Conservation (phyloP, 2,329 filamentous ascomycete genomes). For the Trichophyton mentagrophytes region DNA sequence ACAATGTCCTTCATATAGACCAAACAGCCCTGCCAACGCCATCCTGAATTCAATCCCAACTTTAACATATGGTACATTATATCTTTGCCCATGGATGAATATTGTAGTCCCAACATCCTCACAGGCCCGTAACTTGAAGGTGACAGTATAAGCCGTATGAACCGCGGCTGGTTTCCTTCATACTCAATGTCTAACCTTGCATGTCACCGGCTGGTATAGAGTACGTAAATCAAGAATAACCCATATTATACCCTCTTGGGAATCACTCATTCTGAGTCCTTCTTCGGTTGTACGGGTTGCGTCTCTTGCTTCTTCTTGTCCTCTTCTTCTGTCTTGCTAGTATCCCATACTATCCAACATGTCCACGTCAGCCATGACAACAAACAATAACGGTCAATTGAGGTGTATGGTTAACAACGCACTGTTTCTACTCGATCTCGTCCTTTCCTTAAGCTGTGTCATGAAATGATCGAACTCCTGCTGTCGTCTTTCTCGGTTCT, state of each 20-base stretch:
- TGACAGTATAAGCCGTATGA: too few relatives aligned
- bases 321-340: conserved; percentile 20
- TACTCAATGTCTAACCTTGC: too few relatives aligned
- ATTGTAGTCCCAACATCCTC: too few relatives aligned
- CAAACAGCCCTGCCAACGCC: neutral
- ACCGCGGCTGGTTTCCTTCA: too few relatives aligned
- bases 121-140: too few relatives aligned
- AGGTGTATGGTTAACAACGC: conserved; percentile 17
- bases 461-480: conserved; percentile 88
- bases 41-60: neutral
- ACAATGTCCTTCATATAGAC: neutral
- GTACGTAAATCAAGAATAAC: too few relatives aligned
- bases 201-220: too few relatives aligned
- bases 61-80: neutral
- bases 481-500: conserved; percentile 59
- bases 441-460: conserved; percentile 67
- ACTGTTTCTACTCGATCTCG: conserved; percentile 88
- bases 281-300: conserved; percentile 5
- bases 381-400: neutral
- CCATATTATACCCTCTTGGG: too few relatives aligned
- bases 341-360: conserved; percentile 25
- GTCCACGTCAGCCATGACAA: neutral
- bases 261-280: conserved; percentile 14
- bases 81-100: too few relatives aligned
- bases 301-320: neutral